phyloP scores from a whole-genome alignment of 2,329 filamentous ascomycete genomes.

The Pseudodiploospora longispora region DNA sequence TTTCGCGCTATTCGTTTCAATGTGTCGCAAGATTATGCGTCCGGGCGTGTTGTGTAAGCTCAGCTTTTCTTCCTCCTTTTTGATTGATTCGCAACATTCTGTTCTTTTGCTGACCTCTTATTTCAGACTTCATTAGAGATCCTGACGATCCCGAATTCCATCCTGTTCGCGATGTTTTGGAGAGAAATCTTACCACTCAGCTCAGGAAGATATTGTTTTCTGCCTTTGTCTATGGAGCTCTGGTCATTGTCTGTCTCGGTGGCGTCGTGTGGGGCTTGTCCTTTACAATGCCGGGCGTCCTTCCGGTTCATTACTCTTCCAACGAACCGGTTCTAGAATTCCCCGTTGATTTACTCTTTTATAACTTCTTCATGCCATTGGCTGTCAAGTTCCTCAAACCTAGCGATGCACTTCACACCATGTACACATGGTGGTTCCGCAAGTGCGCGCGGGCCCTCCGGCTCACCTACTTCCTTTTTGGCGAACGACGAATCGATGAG shows the following conservation, averaged over 20 bases:
- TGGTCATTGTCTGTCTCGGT: conserved; percentile 88
- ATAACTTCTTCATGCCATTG: conserved; percentile 91
- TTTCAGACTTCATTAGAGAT: conserved; percentile 84
- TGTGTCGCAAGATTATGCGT: conserved; percentile 97
- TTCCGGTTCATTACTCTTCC: conserved; percentile 90
- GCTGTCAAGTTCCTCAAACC: conserved; percentile 79
- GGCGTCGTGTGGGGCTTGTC: conserved; percentile 92
- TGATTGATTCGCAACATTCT: neutral
- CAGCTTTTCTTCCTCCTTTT: neutral
- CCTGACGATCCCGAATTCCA: conserved; percentile 98
- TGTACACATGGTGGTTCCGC: conserved; percentile 97
- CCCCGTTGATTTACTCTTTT: conserved; percentile 86
- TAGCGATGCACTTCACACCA: conserved; percentile 70
- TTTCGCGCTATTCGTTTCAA: conserved; percentile 95
- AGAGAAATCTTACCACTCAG: conserved; percentile 85
- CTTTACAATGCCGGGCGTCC: conserved; percentile 57
- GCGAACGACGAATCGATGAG: conserved; percentile 71
- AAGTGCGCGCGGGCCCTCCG: conserved; percentile 72
- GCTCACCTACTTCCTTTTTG: conserved; percentile 89
- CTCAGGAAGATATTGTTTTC: conserved; percentile 94
- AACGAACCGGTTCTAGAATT: conserved; percentile 92
- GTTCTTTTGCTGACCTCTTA: conserved; percentile 8
- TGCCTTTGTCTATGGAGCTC: conserved; percentile 85
- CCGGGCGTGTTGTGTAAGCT: conserved; percentile 81
- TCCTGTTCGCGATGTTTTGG: conserved; percentile 90